These are phyloP conservation scores for Lobosporangium transversale DNA, from an alignment of 192 early-diverging fungal genomes.

Conservation along the genomic window DNA sequence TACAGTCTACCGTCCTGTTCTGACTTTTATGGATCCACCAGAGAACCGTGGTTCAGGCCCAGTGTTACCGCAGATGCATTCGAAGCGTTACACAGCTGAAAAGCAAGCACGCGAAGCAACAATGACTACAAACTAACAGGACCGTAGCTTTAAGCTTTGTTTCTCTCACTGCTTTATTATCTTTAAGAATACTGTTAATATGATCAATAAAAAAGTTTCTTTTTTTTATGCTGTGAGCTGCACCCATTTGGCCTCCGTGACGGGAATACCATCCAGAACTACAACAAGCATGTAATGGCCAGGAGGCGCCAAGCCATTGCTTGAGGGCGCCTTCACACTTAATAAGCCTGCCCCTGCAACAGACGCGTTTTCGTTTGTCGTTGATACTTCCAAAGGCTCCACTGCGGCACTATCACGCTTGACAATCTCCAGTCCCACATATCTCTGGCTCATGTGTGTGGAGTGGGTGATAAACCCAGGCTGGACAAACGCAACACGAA, in stretches of 20 bases:
- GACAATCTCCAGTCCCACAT: slow-evolving; percentile 50
- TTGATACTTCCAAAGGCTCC: not conserved
- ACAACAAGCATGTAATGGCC: slow-evolving; percentile 45
- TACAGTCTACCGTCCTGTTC: slow-evolving; percentile 4
- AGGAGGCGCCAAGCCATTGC: slow-evolving; percentile 35
- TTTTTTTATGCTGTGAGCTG: slow-evolving; percentile 25
- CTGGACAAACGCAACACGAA: slow-evolving; percentile 57
- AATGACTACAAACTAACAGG: too few species aligned
- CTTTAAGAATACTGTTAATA: too few species aligned
- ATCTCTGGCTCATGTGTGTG: slow-evolving; percentile 63
- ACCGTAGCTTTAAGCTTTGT: too few species aligned
- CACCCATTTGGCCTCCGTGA: slow-evolving; percentile 45
- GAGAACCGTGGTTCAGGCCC: slow-evolving; percentile 6
- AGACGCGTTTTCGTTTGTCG: not conserved
- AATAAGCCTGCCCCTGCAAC: slow-evolving; percentile 16
- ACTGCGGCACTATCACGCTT: slow-evolving; percentile 5
- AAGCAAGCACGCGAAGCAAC: slow-evolving; percentile 1
- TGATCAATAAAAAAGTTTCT: too few species aligned
- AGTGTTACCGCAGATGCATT: slow-evolving; percentile 5
- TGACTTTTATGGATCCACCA: not conserved
- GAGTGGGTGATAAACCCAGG: slow-evolving; percentile 64
- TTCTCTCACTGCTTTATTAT: too few species aligned
- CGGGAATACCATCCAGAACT: slow-evolving; percentile 39
- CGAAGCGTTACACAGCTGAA: slow-evolving; percentile 2
- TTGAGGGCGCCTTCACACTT: slow-evolving; percentile 37